Percentiles rank a stretch among this genome's conserved stretches.
phyloP scores from a whole-genome alignment of 768 basidiomycete species.

The Tylopilus sp. region DNA sequence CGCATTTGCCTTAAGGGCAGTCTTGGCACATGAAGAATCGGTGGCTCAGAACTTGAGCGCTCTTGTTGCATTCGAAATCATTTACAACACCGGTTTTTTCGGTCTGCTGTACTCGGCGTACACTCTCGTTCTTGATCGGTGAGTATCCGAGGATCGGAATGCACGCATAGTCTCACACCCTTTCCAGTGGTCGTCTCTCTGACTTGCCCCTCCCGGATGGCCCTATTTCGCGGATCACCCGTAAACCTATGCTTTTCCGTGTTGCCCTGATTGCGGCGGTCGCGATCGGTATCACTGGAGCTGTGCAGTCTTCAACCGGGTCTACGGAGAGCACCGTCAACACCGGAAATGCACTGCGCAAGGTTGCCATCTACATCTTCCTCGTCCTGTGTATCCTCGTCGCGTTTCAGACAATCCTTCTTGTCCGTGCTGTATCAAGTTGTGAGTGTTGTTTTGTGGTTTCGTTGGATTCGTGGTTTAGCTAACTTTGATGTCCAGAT shows the following conservation, averaged over 20 bases:
- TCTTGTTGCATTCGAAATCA: conserved; percentile 28
- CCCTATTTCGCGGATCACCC: conserved; percentile 21
- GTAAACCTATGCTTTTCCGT: conserved; percentile 23
- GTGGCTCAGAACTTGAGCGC: conserved; percentile 21
- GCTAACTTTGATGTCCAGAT: conserved; percentile 12
- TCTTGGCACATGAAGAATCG: conserved; percentile 22
- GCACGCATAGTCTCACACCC: background rate
- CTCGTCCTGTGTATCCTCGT: conserved; percentile 26
- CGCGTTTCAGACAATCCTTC: conserved; percentile 22
- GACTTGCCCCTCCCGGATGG: conserved; percentile 22
- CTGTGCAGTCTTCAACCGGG: conserved; percentile 14
- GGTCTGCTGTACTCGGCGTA: conserved; percentile 34
- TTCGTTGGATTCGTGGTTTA: background rate
- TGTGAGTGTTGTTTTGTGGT: conserved; percentile 12
- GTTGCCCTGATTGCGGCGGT: conserved; percentile 23
- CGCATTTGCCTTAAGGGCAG: conserved; percentile 30
- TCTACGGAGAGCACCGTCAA: conserved; percentile 6
- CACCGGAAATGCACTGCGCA: conserved; percentile 22
- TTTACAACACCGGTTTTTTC: conserved; percentile 37
- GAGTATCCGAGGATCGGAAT: background rate
- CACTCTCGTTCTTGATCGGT: conserved; percentile 33
- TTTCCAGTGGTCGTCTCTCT: conserved; percentile 18
- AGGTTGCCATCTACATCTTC: conserved; percentile 26
- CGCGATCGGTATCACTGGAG: conserved; percentile 25
- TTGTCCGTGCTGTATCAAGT: conserved; percentile 12